Evolutionary conservation across 805 yeast genomes (phyloP), one percentile per base, ranked within the genome.

Genomic region (Yarrowia osloensis): DNA sequence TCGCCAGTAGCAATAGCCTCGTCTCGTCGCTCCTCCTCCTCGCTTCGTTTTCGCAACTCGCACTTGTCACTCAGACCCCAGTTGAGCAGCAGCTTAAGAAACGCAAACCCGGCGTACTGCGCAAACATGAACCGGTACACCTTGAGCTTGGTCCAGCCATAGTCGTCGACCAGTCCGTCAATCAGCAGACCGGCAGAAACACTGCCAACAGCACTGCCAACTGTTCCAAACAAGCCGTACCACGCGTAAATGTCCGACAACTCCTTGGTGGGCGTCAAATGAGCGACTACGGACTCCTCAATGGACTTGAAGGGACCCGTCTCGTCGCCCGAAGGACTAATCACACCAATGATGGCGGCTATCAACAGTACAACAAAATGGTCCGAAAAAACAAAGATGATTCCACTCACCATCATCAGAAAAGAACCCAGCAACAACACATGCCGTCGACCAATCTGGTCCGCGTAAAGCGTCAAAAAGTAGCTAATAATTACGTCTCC

Each of bases 41-140:
- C 33, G 2, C 19, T 24, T 4, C 63, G 47, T 21, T 40, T 57
- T 26, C 49, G 33, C 29, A 63, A 21, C 70, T 85, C 89, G 70
- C 87, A 83, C 33, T 80, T 78, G 12, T 72, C 69, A 4, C 84
- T 75, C 37, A 86, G 75, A 52, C 80, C 76, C 13, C 81, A 71
- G 76, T 84, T 80, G 37, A 84, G 72, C 1, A 74, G 69, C 52
- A 85, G 75, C 70, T 86, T 85, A 9, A 81, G 31, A 0, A 78
- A 62, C 0, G 92, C 91, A 46, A 88, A 73, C 0, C 73, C 71
- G 2, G 89, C 77, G 74, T 91, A 89, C 1, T 84, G 69, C 15
- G 76, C 73, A 71, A 91, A 91, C 0, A 88, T 78, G 7, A 78
- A 74, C 66, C 88, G 79, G 73, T 90, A 90, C 26, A 87, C 81